Conservation (phyloP, 495 filamentous ascomycete genomes). For the Lasiosphaeris hirsuta region DNA sequence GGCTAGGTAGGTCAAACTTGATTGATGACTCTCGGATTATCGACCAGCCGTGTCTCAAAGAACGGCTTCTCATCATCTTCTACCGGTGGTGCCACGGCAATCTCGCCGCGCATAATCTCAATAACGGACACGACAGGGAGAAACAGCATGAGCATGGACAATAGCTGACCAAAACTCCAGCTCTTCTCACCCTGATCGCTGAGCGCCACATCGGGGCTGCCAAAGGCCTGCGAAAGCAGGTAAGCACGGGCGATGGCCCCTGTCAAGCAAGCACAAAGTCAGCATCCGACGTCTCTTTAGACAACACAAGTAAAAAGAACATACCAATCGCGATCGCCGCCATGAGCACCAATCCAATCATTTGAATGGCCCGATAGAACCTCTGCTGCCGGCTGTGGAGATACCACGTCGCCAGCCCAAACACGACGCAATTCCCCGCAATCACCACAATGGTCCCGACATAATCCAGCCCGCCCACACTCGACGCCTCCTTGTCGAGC, state of each 20-base stretch:
- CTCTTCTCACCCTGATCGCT: constrained; percentile 48
- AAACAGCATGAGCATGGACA: constrained; percentile 50
- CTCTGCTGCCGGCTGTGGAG: constrained; percentile 44
- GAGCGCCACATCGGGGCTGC: constrained; percentile 37
- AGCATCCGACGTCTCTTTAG: neutral
- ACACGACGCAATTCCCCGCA: constrained; percentile 47
- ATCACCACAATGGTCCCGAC: constrained; percentile 53
- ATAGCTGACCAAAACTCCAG: constrained; percentile 57
- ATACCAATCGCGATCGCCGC: constrained; percentile 43
- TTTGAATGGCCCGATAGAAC: constrained; percentile 46
- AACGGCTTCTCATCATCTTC: constrained; percentile 25
- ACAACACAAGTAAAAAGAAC: neutral
- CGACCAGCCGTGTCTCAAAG: constrained; percentile 19
- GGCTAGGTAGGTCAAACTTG: too few species aligned
- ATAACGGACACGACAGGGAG: constrained; percentile 52
- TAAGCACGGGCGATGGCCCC: constrained; percentile 49
- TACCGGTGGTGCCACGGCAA: constrained; percentile 40
- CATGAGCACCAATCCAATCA: constrained; percentile 46
- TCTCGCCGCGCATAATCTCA: constrained; percentile 54
- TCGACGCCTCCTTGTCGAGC: constrained; percentile 10
- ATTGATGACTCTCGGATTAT: neutral
- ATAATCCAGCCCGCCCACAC: constrained; percentile 40
- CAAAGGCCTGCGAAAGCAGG: constrained; percentile 52
- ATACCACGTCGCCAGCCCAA: constrained; percentile 53
- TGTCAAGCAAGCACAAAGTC: neutral